These are phyloP conservation scores for Yamadazyma pseudoaaseri DNA, from an alignment of 1,139 yeast genomes.

Conservation along the genomic window DNA sequence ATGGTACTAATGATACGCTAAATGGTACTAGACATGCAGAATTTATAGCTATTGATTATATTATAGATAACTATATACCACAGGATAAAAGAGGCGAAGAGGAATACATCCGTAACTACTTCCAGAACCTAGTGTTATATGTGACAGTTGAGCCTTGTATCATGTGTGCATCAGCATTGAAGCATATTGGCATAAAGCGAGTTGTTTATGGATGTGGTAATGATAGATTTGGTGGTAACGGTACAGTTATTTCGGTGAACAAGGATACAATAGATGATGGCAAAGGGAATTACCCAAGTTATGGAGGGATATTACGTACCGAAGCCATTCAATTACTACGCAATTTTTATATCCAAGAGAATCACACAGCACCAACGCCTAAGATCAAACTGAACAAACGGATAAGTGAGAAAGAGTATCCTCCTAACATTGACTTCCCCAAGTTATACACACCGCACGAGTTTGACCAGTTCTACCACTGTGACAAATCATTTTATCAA, in stretches of 20 bases:
- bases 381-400: conserved; percentile 71
- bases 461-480: conserved; percentile 30
- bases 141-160: conserved; percentile 98
- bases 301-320: conserved; percentile 76
- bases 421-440: conserved; percentile 33
- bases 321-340: conserved; percentile 83
- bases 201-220: conserved; percentile 93
- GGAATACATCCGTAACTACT: conserved; percentile 32
- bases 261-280: conserved; percentile 30
- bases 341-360: conserved; percentile 81
- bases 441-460: conserved; percentile 21
- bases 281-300: conserved; percentile 43
- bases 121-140: conserved; percentile 57
- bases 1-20: conserved; percentile 82
- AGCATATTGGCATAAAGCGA: conserved; percentile 70
- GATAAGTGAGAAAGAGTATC: conserved; percentile 67
- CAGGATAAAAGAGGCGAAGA: conserved; percentile 13
- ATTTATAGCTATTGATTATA: conserved; percentile 69
- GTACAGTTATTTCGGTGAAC: conserved; percentile 72
- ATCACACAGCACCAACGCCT: conserved; percentile 81
- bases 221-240: conserved; percentile 96
- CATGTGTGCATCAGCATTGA: conserved; percentile 93
- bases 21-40: conserved; percentile 93
- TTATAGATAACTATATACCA: conserved; percentile 26
- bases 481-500: conserved; percentile 17